Conservation (phyloP, 2,329 filamentous ascomycete species). For the Ophiostoma himal-ulmi region DNA sequence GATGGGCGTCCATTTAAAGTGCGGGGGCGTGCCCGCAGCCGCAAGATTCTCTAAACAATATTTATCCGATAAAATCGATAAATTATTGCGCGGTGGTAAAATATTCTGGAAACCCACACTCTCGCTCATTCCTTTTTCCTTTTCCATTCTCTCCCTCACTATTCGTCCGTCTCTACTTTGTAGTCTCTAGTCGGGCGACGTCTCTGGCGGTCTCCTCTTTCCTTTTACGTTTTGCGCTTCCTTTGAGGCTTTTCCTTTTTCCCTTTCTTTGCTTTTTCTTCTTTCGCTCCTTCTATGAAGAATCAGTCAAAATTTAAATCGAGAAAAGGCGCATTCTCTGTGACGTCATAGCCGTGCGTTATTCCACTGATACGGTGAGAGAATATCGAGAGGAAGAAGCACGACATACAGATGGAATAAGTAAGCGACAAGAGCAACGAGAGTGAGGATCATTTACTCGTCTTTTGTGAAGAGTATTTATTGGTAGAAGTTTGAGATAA, state of each 20-base stretch:
- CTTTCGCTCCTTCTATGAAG: not conserved
- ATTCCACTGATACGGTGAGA: slow-evolving; percentile 12
- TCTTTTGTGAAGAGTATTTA: too few relatives aligned
- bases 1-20: slow-evolving; percentile 9
- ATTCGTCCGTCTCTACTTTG: not conserved
- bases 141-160: slow-evolving; percentile 1
- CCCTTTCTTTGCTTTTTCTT: not conserved
- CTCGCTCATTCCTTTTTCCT: slow-evolving; percentile 6
- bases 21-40: slow-evolving; percentile 7
- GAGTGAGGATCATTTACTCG: too few relatives aligned
- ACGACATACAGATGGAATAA: not conserved
- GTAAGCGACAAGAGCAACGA: not conserved
- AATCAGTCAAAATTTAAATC: not conserved
- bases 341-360: not conserved
- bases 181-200: not conserved
- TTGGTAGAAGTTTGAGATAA: too few relatives aligned
- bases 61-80: not conserved
- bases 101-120: not conserved
- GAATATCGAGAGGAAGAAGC: not conserved
- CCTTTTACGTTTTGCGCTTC: not conserved
- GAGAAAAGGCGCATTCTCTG: not conserved
- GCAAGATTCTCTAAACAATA: not conserved
- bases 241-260: not conserved
- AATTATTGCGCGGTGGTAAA: not conserved
- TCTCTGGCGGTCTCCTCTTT: slow-evolving; percentile 1